Percentiles rank a stretch among this genome's conserved stretches.
Evolutionary conservation across 768 basidiomycete species (phyloP).

Genomic region (Cystofilobasidium ferigula): DNA sequence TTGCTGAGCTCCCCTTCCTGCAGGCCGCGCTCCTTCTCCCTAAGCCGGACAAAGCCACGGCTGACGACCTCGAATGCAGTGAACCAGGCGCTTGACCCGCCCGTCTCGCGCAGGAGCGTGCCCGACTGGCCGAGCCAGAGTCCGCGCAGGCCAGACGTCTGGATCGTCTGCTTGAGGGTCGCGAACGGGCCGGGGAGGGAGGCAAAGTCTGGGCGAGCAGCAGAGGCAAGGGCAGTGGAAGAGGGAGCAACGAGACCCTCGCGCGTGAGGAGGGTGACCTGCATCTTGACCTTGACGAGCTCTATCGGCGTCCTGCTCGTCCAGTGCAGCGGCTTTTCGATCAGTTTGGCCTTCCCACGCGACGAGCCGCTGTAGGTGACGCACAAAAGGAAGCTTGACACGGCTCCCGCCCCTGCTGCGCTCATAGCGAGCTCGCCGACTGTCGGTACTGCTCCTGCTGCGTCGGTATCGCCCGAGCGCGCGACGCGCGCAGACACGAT

Average conservation of each 20-base stretch:
- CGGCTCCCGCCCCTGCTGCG: constrained; percentile 73
- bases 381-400: constrained; percentile 77
- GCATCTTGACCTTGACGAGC: constrained; percentile 91
- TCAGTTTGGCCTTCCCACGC: neutral
- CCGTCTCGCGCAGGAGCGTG: constrained; percentile 83
- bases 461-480: too few relatives aligned
- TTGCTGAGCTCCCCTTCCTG: neutral
- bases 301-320: constrained; percentile 71
- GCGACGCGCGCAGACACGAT: neutral
- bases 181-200: constrained; percentile 59
- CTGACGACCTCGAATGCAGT: constrained; percentile 69
- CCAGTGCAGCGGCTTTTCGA: neutral
- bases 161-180: constrained; percentile 55
- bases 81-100: constrained; percentile 87
- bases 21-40: constrained; percentile 14
- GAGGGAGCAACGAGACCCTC: constrained; percentile 11
- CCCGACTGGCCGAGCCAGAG: constrained; percentile 97
- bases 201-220: constrained; percentile 15
- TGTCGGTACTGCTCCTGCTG: neutral
- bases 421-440: constrained; percentile 59
- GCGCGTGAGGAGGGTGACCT: constrained; percentile 21
- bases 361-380: constrained; percentile 33
- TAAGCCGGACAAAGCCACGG: constrained; percentile 44
- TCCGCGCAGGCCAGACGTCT: constrained; percentile 60
- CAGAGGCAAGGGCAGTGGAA: neutral